phyloP scores from a whole-genome alignment of 2,329 filamentous ascomycete species.

The Monilinia fructigena region DNA sequence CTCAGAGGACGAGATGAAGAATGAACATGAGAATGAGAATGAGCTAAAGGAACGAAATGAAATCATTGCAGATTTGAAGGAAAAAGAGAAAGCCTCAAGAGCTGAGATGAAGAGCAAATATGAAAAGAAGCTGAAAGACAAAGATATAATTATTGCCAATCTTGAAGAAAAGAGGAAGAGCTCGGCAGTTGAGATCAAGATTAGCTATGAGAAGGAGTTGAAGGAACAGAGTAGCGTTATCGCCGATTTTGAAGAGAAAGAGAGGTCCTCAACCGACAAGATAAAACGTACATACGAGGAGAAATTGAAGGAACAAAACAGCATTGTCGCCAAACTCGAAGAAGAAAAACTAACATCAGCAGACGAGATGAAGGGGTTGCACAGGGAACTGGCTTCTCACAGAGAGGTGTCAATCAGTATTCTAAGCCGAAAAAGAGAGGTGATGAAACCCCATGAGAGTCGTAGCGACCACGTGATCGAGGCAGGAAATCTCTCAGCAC shows the following conservation, averaged over 20 bases:
- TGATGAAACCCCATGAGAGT: background rate
- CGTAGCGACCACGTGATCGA: conserved; percentile 1
- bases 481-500: conserved; percentile 3
- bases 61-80: background rate
- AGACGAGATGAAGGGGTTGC: background rate
- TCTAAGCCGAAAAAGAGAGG: conserved; percentile 7
- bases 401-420: conserved; percentile 12
- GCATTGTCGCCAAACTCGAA: background rate
- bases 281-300: background rate
- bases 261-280: too few species aligned
- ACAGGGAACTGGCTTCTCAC: background rate
- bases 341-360: background rate
- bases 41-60: background rate
- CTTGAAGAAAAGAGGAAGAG: background rate
- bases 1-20: background rate
- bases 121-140: background rate
- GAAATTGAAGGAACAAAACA: background rate
- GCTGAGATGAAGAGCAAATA: background rate
- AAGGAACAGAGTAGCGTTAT: background rate
- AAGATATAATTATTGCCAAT: background rate
- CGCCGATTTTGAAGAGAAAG: background rate
- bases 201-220: background rate
- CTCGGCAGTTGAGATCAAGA: background rate
- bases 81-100: background rate
- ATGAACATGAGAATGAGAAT: background rate